Evolutionary conservation across 106 monocot genomes (phyloP), one percentile per base, ranked within the genome.

Genomic region (Posidonia australis): DNA sequence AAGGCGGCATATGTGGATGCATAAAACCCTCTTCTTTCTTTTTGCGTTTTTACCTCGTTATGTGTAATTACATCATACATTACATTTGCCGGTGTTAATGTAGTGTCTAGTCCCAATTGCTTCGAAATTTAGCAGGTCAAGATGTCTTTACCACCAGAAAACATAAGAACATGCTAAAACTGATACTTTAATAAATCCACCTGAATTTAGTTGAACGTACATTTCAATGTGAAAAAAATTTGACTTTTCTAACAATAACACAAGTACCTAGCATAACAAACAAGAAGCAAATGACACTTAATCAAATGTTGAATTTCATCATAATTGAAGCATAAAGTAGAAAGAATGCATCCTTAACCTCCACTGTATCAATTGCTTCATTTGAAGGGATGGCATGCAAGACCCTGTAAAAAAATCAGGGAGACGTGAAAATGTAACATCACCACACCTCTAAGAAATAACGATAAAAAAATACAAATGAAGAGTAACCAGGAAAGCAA

Each of bases 281-380:
- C 4, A 10, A 23, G 24, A 55, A 21, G 21, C 5, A 55, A 0
- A 23, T 55, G 23, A 21, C 19, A 55, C 1, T 55, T 9, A 55
- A 18, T 2, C 10, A 55, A 19, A 55, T 21, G 4, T 62, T 62
- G 6, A 43, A n/a, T 44, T 17, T 19, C n/a, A n/a, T 31, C 5
- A 19, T 9, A 13, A 16, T 13, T n/a, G n/a, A n/a, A n/a, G n/a
- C n/a, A n/a, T n/a, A n/a, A n/a, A n/a, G n/a, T n/a, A n/a, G n/a
- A n/a, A n/a, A n/a, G n/a, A 25, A 44, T 27, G 6, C 10, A 20
- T 49, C 7, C 51, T 21, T 27, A n/a, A 98, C 96, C 87, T 98
- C 96, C 22, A 90, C 96, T 32, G 81, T 98, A 64, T 98, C 90
- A 64, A 98, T 87, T 27, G 96, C 87, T 85, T 98, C 90, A 72